phyloP scores from a whole-genome alignment of 805 yeast species.

The Cyberlindnera euphorbiiphila region DNA sequence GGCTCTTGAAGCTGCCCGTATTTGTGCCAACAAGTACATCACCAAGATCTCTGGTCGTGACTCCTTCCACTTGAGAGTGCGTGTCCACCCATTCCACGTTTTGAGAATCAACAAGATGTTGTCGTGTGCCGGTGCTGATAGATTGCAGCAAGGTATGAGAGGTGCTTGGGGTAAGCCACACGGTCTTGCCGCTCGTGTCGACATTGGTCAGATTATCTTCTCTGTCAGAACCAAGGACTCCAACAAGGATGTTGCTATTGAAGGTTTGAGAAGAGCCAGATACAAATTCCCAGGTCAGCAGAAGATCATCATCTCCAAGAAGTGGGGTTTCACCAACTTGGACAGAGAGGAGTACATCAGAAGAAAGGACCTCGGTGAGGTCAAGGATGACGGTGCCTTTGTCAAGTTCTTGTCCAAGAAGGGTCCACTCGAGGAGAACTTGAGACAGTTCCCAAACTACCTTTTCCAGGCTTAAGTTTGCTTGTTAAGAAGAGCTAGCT shows the following conservation, averaged over 20 bases:
- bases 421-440: conserved; percentile 92
- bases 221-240: conserved; percentile 98
- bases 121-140: conserved; percentile 99
- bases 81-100: conserved; percentile 99
- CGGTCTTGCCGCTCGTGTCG: conserved; percentile 99
- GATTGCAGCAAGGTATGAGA: conserved; percentile 99
- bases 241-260: conserved; percentile 96
- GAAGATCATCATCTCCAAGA: conserved; percentile 97
- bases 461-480: conserved; percentile 38
- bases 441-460: conserved; percentile 89
- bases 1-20: conserved; percentile 99
- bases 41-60: conserved; percentile 98
- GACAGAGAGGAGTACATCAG: conserved; percentile 95
- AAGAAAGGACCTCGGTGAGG: conserved; percentile 91
- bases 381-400: conserved; percentile 99
- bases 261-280: conserved; percentile 99
- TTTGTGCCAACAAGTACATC: conserved; percentile 99
- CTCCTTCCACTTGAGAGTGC: conserved; percentile 98
- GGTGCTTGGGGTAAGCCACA: conserved; percentile 99
- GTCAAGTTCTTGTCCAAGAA: conserved; percentile 96
- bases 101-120: conserved; percentile 99
- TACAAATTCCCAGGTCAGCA: conserved; percentile 99
- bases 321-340: conserved; percentile 99
- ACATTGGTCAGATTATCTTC: conserved; percentile 97
- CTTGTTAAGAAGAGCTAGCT: conserved; percentile 3